Conservation (phyloP, 371 early-diverging fungal genomes). For the Apophysomyces sp. region DNA sequence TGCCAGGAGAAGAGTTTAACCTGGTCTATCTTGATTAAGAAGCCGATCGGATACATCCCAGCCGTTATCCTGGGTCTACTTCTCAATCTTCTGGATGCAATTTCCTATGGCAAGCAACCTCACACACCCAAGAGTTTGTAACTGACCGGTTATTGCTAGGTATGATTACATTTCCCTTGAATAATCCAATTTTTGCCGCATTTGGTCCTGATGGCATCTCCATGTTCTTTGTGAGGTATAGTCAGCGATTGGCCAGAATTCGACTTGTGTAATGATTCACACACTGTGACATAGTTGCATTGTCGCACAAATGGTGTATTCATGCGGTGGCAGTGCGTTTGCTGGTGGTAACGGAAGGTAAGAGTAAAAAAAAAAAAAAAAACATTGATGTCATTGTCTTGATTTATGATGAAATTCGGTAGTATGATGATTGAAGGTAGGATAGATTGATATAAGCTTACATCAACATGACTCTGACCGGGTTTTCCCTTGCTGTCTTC, state of each 20-base stretch:
- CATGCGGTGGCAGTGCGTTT: conserved; percentile 85
- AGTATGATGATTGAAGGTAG: conserved; percentile 94
- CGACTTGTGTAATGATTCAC: background rate
- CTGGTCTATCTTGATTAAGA: background rate
- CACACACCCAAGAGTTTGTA: background rate
- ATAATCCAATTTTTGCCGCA: conserved; percentile 69
- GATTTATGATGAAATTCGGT: background rate
- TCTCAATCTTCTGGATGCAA: conserved; percentile 90
- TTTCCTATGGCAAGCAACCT: conserved; percentile 71
- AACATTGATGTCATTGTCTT: background rate
- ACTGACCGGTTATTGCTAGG: conserved; percentile 36
- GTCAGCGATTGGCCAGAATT: background rate
- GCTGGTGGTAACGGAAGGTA: conserved; percentile 86
- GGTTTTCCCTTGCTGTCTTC: background rate
- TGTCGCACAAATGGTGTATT: conserved; percentile 82
- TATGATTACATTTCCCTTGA: conserved; percentile 90
- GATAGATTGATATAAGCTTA: background rate
- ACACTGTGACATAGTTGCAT: conserved; percentile 57
- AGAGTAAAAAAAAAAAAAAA: background rate
- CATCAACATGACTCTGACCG: background rate
- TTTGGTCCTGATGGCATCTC: conserved; percentile 92
- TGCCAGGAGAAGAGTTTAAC: background rate
- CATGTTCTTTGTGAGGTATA: conserved; percentile 87
- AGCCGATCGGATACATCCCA: conserved; percentile 71
- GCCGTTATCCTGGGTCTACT: conserved; percentile 89